Evolutionary conservation across 257 asterid species (phyloP), one percentile per base, ranked within the genome.

Genomic region (Ehretia macrophylla): DNA sequence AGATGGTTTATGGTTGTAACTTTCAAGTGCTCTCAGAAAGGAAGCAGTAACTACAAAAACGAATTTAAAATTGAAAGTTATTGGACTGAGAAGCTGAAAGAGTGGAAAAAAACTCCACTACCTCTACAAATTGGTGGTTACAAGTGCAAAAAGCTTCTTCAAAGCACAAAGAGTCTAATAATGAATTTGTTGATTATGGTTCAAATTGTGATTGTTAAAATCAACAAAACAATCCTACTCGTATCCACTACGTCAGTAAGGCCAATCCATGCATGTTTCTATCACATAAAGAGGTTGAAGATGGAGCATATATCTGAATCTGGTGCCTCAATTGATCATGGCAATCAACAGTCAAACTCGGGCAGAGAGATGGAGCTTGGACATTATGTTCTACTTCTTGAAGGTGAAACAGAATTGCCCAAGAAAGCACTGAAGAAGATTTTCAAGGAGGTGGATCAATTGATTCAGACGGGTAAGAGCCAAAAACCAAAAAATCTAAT

Each of bases 41-140:
- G 56, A 17, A 56, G 46, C 14, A 61, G 35, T 12, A 32, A 19
- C 17, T 5, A 0, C 9, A 19, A 61, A 22, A 23, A 11, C 9
- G 32, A 21, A 8, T 44, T 61, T 27, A 39, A 68, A 55, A 21
- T 47, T 14, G 74, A 68, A 49, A 48, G 4, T 3, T 58, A 56
- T 32, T 62, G 64, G 64, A 50, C 39, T n/a, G 51, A 68, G 17
- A 55, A 16, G 35, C 58, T 68, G 14, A 20, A 11, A 46, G 68
- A 60, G n/a, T 68, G 73, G 64, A 55, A 56, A 19, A 32, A 32
- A 21, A 60, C 47, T 17, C 27, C 63, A 20, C 35, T 61, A 22
- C 21, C 63, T 13, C 40, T 47, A 19, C 47, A 10, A 21, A 45
- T 68, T 55, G 42, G 46, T 45, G 57, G 52, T 12, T 61, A 10